Evolutionary conservation across 73 alveolate genomes (phyloP), one percentile per base, ranked within the genome.

Genomic region (Paraurostyla sp.): DNA sequence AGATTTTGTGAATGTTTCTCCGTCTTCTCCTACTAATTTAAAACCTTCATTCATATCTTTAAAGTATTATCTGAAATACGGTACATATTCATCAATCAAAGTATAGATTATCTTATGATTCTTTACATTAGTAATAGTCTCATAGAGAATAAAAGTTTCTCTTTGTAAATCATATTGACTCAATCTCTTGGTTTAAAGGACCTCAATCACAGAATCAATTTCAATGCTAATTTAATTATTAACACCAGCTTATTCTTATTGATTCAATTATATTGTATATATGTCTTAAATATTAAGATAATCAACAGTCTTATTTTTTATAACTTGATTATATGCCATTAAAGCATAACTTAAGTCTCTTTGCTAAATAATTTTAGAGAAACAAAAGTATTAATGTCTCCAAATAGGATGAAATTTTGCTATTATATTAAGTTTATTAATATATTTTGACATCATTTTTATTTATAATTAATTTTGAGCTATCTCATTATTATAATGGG

Each of bases 81-180:
- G 80, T 78, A 51, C 89, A 50, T 15, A 48, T 35, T 50, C 87
- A 73, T 20, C 59, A 9, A 73, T 73, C 38, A 65, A 22, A 13
- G 33, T 15, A 38, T 65, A 65, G 40, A 65, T 35, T 32, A 73
- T 48, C 33, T 73, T 73, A 25, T 73, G 71, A 73, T 73, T 45
- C 29, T 73, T 73, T 33, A 65, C n/a, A 1, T 15, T 16, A 13
- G 59, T 65, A 56, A 65, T 65, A 38, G 41, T 58, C 41, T 65
- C 60, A 65, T 36, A 38, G 23, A 65, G 58, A 4, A 65, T 35
- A 0, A 15, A 35, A 11, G 82, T 65, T 22, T 65, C 82, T 65
- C 82, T 65, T 1, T 65, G 25, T 38, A 65, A 38, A 65, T 65
- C 58, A 38, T 11, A 65, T 38, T 65, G 36, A 7, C 42, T 65